Evolutionary conservation across 1,284 basidiomycete species (phyloP).

Genomic region (Ceratobasidium papillatum): DNA sequence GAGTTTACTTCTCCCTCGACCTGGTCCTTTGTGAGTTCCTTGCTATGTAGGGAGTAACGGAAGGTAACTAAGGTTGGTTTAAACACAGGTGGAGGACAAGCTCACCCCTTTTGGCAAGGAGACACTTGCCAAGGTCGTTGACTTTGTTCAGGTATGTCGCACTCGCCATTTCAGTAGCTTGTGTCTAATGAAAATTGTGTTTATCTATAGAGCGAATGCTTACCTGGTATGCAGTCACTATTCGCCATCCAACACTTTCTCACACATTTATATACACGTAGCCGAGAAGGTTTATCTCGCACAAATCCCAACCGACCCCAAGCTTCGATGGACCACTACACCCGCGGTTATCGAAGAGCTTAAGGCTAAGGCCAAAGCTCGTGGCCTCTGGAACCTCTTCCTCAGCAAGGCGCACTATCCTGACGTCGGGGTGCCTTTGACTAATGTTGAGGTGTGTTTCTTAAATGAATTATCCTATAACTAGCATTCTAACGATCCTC

Average conservation of each 20-base stretch:
- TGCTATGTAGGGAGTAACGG: not conserved
- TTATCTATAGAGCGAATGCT: constrained; percentile 31
- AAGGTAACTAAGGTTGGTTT: not conserved
- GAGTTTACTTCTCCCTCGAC: constrained; percentile 80
- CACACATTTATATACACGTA: not conserved
- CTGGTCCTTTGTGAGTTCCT: constrained; percentile 74
- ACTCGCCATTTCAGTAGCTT: not conserved
- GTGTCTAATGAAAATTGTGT: constrained; percentile 27
- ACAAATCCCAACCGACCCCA: constrained; percentile 82
- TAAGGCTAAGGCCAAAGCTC: constrained; percentile 86
- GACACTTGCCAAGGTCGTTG: constrained; percentile 81
- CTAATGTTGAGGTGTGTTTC: constrained; percentile 83
- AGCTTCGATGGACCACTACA: constrained; percentile 83
- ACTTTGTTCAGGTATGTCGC: constrained; percentile 80
- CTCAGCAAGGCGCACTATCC: constrained; percentile 94
- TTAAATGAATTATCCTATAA: no score
- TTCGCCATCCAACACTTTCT: not conserved
- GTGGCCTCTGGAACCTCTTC: constrained; percentile 97
- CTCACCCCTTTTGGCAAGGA: constrained; percentile 90
- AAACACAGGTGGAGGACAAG: constrained; percentile 82
- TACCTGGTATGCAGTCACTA: constrained; percentile 10
- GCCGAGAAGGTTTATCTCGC: constrained; percentile 80
- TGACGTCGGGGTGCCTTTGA: constrained; percentile 84
- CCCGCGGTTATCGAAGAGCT: constrained; percentile 85
- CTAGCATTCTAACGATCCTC: not conserved